Base-by-base conservation (phyloP, 2,329 filamentous ascomycete genomes). In the Paecilomyces dactylethromorphus region DNA sequence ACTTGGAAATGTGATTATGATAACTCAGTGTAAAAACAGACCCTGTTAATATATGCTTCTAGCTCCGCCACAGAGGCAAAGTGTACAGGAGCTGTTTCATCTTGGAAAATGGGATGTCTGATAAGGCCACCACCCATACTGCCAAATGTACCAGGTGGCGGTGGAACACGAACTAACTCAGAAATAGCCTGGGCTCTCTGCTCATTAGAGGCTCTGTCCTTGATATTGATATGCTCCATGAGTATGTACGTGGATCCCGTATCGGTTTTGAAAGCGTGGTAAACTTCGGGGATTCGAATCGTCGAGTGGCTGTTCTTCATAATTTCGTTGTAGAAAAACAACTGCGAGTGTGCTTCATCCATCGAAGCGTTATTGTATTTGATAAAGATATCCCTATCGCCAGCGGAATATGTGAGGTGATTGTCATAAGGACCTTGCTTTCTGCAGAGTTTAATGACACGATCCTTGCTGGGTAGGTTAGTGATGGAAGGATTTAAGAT, bases 41-140 rank as follows among this genome's bases (percentile, higher is more conserved):
- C 52, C 32, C 52, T 60, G 32, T 49, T 55, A 13, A 50, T 33
- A 58, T 29, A 29, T 21, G 15, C 33, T 24, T 60, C 49, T 10
- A 60, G 29, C 21, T 58, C 15, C 13, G 6, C 10, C 13, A 52
- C 56, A 49, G 56, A 58, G 2, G 26, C 21, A 35, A 58, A 58
- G n/a, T 45, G 18, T 7, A 55, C 21, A 24, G 26, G 24, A n/a
- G 58, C 56, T 21, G 24, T 15, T 8, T 18, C 15, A 55, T 63
- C 56, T 50, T 60, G 56, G 39, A 64, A 64, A 29, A 64, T 51
- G 3, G 53, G 24, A 57, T 64, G 63, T 33, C 49, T 49, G 53
- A 64, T 63, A 22, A 39, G 56, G 13, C 56, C 61, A 12, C 59
- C 59, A 12, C 39, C 45, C 21, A 60, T 22, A n/a, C 45, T 57